These are phyloP conservation scores for Kazachstania psychrophila DNA, from an alignment of 805 yeast genomes.

Conservation along the genomic window DNA sequence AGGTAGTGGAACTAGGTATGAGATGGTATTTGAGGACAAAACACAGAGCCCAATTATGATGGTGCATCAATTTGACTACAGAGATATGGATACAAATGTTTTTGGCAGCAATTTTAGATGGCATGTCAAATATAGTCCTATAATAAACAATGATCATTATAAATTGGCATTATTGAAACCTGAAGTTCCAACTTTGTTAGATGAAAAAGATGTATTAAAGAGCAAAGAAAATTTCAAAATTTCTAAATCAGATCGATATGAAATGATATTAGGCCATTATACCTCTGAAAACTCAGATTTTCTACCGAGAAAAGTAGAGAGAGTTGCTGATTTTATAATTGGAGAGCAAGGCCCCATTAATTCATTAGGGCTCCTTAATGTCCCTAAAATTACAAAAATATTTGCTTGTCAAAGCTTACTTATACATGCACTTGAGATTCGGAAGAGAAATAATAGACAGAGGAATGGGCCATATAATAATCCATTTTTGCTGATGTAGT, in stretches of 20 bases:
- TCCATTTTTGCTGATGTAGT: too few species aligned
- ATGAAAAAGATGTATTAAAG: conserved; percentile 2
- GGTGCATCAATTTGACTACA: conserved; percentile 3
- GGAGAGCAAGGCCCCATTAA: conserved; percentile 6
- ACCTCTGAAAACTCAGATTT: conserved; percentile 6
- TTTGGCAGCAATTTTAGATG: conserved; percentile 6
- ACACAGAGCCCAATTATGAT: not conserved
- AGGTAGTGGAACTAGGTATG: conserved; percentile 2
- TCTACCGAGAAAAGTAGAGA: conserved; percentile 5
- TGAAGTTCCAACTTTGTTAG: conserved; percentile 3
- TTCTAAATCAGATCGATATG: not conserved
- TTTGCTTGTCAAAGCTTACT: conserved; percentile 10
- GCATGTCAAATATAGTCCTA: conserved; percentile 7
- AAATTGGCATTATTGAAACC: conserved; percentile 7
- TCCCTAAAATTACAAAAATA: conserved; percentile 10
- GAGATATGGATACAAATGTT: conserved; percentile 8
- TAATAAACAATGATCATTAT: conserved; percentile 7
- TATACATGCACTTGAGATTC: conserved; percentile 6
- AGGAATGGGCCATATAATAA: not conserved
- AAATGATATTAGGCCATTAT: conserved; percentile 7
- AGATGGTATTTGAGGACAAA: conserved; percentile 4
- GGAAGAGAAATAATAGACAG: not conserved
- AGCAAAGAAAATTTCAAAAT: conserved; percentile 2
- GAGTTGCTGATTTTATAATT: conserved; percentile 7
- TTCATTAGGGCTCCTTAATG: conserved; percentile 6